phyloP scores from a whole-genome alignment of 176 grass and related monocot genomes.

The Paspalum vaginatum region DNA sequence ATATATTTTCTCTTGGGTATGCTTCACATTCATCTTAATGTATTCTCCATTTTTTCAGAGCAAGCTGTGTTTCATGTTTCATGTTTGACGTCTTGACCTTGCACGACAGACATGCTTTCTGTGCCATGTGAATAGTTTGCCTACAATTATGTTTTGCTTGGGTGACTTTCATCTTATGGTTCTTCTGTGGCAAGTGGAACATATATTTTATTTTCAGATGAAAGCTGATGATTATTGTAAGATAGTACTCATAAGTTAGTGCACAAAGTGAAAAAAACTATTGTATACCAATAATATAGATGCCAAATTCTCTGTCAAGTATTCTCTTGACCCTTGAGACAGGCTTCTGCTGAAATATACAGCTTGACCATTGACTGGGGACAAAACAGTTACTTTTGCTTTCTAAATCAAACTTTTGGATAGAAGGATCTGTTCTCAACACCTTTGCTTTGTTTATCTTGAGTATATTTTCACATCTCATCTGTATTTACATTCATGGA shows the following conservation, averaged over 20 bases:
- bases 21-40: slow-evolving; percentile 38
- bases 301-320: neutral
- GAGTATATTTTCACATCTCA: slow-evolving; percentile 34
- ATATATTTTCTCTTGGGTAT: slow-evolving; percentile 99
- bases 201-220: neutral
- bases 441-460: neutral
- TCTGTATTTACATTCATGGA: neutral
- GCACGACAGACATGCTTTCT: neutral
- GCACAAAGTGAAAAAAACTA: neutral
- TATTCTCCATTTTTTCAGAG: slow-evolving; percentile 6
- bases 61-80: slow-evolving; percentile 33
- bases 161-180: slow-evolving; percentile 27
- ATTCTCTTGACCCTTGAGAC: neutral
- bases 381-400: neutral
- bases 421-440: neutral
- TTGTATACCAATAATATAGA: neutral
- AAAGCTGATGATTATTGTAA: slow-evolving; percentile 29
- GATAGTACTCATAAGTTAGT: neutral
- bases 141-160: slow-evolving; percentile 4
- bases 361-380: slow-evolving; percentile 3
- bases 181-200: slow-evolving; percentile 14
- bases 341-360: neutral
- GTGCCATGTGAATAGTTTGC: slow-evolving; percentile 23
- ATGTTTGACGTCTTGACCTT: slow-evolving; percentile 13
- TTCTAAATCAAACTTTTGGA: neutral